A percentile compares a stretch with the other conserved stretches of the same genome.
These are phyloP conservation scores for Ustilago curta DNA, from an alignment of 1,284 basidiomycete species.

Conservation along the genomic window DNA sequence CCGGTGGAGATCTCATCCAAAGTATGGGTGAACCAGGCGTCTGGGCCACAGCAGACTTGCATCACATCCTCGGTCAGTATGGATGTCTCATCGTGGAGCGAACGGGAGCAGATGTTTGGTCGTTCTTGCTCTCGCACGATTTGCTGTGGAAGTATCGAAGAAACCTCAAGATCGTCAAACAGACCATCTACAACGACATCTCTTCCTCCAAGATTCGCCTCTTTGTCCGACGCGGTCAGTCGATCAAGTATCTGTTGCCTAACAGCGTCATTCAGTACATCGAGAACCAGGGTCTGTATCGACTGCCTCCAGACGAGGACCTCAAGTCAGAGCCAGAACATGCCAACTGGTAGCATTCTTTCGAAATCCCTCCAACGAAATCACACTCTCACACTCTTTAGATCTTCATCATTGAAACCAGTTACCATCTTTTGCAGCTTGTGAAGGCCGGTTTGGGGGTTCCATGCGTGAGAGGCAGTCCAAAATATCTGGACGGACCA, in stretches of 20 bases:
- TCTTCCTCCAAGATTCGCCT: slow-evolving; percentile 75
- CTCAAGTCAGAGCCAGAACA: slow-evolving; percentile 31
- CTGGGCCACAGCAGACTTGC: slow-evolving; percentile 94
- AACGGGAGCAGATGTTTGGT: slow-evolving; percentile 88
- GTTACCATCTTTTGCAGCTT: not conserved
- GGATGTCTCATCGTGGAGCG: slow-evolving; percentile 95
- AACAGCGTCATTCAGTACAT: slow-evolving; percentile 95
- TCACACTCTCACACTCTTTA: slow-evolving; percentile 1
- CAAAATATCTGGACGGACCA: too few species aligned
- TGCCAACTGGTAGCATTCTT: slow-evolving; percentile 37
- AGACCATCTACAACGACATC: slow-evolving; percentile 98
- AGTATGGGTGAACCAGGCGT: slow-evolving; percentile 99
- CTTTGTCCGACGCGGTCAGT: slow-evolving; percentile 90
- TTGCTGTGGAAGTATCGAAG: slow-evolving; percentile 74
- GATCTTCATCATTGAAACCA: not conserved
- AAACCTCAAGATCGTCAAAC: slow-evolving; percentile 87
- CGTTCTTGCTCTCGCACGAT: slow-evolving; percentile 74
- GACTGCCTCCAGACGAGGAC: slow-evolving; percentile 44
- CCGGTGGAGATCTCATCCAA: slow-evolving; percentile 95
- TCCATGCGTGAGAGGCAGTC: too few species aligned
- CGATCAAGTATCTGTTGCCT: slow-evolving; percentile 91
- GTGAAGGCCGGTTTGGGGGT: not conserved
- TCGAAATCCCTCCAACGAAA: not conserved
- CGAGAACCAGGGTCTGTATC: slow-evolving; percentile 77
- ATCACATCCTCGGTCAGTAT: slow-evolving; percentile 93